Percentiles rank a stretch among this genome's conserved stretches.
These are phyloP conservation scores for Crinitomyces ghanaensis DNA, from an alignment of 805 yeast genomes.

Conservation along the genomic window DNA sequence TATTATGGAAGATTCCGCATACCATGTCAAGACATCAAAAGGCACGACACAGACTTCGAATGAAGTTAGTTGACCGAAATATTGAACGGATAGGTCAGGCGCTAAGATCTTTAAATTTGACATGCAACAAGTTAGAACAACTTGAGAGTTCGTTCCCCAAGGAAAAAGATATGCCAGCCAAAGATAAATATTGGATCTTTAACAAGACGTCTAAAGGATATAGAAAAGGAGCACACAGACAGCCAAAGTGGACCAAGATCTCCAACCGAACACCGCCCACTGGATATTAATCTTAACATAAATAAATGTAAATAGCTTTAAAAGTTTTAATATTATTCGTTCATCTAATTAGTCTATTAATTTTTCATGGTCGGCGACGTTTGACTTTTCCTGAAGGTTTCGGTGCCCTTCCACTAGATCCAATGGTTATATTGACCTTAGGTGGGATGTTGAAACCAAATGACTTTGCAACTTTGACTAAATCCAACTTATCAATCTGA, in stretches of 20 bases:
- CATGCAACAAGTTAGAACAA: slow-evolving; percentile 25
- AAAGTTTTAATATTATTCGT: not conserved
- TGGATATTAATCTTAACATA: slow-evolving; percentile 38
- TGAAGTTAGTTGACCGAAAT: slow-evolving; percentile 70
- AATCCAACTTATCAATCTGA: slow-evolving; percentile 87
- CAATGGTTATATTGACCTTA: slow-evolving; percentile 90
- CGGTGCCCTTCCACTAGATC: slow-evolving; percentile 69
- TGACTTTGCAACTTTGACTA: slow-evolving; percentile 88
- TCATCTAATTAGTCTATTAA: not conserved
- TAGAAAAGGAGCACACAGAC: slow-evolving; percentile 70
- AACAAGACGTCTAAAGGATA: slow-evolving; percentile 63
- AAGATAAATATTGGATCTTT: slow-evolving; percentile 81
- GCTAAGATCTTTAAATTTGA: slow-evolving; percentile 27
- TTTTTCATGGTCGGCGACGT: slow-evolving; percentile 5
- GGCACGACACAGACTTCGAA: slow-evolving; percentile 70
- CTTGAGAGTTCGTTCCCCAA: slow-evolving; percentile 50
- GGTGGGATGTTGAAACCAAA: slow-evolving; percentile 92
- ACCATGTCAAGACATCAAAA: slow-evolving; percentile 73
- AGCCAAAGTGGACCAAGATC: slow-evolving; percentile 83
- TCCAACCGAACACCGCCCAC: slow-evolving; percentile 72
- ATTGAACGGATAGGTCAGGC: slow-evolving; percentile 53
- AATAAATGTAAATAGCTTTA: not conserved
- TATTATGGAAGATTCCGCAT: slow-evolving; percentile 71
- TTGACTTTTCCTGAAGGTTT: slow-evolving; percentile 6
- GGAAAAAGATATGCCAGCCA: slow-evolving; percentile 67